Base-by-base conservation (phyloP, 2,329 filamentous ascomycete genomes). In the Trichoderma afroharzianum region DNA sequence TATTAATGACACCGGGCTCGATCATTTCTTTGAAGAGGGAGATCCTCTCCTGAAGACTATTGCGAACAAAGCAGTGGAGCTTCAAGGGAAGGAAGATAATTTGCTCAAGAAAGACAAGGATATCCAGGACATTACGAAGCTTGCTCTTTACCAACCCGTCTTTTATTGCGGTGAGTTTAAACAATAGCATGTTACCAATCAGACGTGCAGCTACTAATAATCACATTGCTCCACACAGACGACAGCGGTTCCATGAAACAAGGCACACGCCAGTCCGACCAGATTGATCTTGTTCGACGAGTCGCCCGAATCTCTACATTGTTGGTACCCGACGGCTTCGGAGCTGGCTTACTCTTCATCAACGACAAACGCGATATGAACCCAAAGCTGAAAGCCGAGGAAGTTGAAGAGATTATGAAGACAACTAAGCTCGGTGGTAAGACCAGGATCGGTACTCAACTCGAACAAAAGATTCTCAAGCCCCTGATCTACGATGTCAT, bases 91-190 rank as follows among this genome's bases (percentile, higher is more conserved):
- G 8, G 9, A 9, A 3, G 24, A 30, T 6, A 63, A 68, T 14
- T 6, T 21, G 28, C 58, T 71, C 30, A 63, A 21, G 5, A 18
- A 24, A 4, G 47, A 47, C 2, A 12, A 63, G 11, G 70, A 68
- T 32, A 43, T 71, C 14, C 12, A 59, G 9, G 47, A 68, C 18
- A 32, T 62, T 3, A 62, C 58, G 1, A 62, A 47, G 21, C 39
- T 71, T 15, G 39, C 70, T 7, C 63, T 71, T 15, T 68, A 68
- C 28, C 63, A 68, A 12, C 63, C 70, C 4, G 70, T 71, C 28
- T 55, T 71, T 8, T 71, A 63, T 14, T 71, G 70, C 33, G 70
- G 70, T 71, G 21, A 55, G 69, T 57, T 33, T 11, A 57, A n/a
- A 1, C 33, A 26, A 2, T 8, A 6, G 1, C 1, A 5, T 5